Evolutionary conservation across 768 basidiomycete genomes (phyloP).

Genomic region (Tulasnella calospora): DNA sequence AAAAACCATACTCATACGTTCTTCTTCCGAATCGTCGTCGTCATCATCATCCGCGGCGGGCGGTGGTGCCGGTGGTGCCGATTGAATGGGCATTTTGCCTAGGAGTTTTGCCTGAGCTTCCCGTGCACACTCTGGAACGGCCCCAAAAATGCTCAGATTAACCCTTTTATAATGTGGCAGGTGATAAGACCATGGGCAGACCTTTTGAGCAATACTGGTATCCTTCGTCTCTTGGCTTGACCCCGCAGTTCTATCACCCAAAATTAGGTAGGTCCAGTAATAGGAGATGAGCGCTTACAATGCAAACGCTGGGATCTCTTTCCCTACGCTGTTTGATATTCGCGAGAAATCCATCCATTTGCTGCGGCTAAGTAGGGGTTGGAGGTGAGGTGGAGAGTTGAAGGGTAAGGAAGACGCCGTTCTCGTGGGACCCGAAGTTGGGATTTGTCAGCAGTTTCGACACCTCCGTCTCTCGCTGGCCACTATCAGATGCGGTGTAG

Average conservation of each 20-base stretch:
- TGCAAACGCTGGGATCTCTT: neutral
- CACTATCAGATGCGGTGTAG: too few relatives aligned
- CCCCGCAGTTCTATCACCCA: neutral
- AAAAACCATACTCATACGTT: neutral
- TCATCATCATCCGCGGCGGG: neutral
- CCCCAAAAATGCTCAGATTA: neutral
- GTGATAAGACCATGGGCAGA: neutral
- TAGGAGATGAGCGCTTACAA: neutral
- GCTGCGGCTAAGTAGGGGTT: neutral
- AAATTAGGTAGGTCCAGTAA: neutral
- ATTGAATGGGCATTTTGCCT: neutral
- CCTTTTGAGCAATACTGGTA: neutral
- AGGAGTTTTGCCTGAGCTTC: conserved; percentile 2
- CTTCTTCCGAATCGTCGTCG: neutral
- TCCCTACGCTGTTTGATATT: neutral
- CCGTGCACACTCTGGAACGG: neutral
- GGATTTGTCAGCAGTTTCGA: neutral
- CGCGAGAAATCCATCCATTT: neutral
- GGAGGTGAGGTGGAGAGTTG: neutral
- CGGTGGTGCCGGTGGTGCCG: neutral
- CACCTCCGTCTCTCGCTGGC: neutral
- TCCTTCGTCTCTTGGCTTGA: neutral
- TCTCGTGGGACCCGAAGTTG: neutral
- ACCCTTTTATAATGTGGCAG: neutral
- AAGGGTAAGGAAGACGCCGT: conserved; percentile 2